Evolutionary conservation across 1,139 yeast genomes (phyloP), one percentile per base, ranked within the genome.

Genomic region (Saccharomycopsis phalli): DNA sequence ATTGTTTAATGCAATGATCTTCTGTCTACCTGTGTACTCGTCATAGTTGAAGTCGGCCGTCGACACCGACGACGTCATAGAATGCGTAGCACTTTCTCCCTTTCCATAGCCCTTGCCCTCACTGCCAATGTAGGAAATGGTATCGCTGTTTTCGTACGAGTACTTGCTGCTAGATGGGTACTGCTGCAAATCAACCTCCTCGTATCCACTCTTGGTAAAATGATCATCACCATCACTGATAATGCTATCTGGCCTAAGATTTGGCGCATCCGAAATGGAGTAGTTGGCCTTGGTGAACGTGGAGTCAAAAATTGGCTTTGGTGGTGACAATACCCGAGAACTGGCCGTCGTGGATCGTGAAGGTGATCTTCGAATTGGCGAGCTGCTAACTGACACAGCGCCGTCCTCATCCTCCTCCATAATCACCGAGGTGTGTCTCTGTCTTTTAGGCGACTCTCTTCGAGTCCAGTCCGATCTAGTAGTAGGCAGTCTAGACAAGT

Each of bases 371-470:
- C 53, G 51, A 35, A 54, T 44, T 39, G 51, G 49, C 10, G 50
- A 38, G 16, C 35, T 34, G 31, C 51, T 49, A 4, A 50, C 39
- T 6, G 46, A 52, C 13, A 46, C 50, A n/a, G n/a, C n/a, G 19
- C 53, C 57, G 19, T 53, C 56, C 25, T 39, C 19, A 10, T 34
- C 11, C 19, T 26, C 37, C 21, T 66, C 60, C 20, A 71, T 66
- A 10, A 71, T 59, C 8, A 75, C 59, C 11, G 74, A 67, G 3
- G 71, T 69, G 38, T 66, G 67, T 22, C 61, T 63, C 36, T 67
- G 67, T 54, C 84, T 71, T 44, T 66, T 70, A 26, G 91, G 91
- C 0, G 87, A 79, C 51, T 79, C 87, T 49, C 70, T 61, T 19
- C 71, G 62, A 1, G 86, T 76, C 50, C 67, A 77, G 41, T 69